Conservation (phyloP, 176 grass and related monocot genomes). For the Rhynchospora pubera region DNA sequence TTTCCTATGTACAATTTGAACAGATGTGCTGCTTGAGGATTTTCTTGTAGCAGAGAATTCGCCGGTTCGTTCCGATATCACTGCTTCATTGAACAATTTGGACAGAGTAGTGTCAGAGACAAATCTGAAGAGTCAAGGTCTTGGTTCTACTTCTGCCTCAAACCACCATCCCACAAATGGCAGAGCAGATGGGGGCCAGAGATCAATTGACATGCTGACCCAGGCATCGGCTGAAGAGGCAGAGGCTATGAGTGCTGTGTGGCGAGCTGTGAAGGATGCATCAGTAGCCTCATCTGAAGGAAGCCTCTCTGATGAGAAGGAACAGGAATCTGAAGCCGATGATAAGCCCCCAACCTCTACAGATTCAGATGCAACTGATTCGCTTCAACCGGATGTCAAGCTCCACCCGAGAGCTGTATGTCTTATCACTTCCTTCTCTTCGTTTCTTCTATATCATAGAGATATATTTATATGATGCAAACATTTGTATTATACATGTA, state of each 20-base stretch:
- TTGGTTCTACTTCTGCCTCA: constrained; percentile 38
- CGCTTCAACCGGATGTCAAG: constrained; percentile 73
- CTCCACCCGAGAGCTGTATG: constrained; percentile 89
- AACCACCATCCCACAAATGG: constrained; percentile 48
- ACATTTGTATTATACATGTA: background rate
- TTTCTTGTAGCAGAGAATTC: constrained; percentile 94
- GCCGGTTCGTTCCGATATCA: constrained; percentile 64
- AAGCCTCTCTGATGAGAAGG: constrained; percentile 80
- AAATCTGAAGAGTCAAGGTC: constrained; percentile 36
- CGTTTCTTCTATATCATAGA: constrained; percentile 5
- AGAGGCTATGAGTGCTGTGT: constrained; percentile 92
- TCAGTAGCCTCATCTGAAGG: constrained; percentile 75
- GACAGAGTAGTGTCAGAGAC: constrained; percentile 43
- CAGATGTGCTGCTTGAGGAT: constrained; percentile 88
- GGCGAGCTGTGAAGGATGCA: constrained; percentile 88
- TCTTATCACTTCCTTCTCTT: constrained; percentile 22
- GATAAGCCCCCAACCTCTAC: constrained; percentile 52
- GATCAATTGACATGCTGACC: constrained; percentile 90
- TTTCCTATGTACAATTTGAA: constrained; percentile 21
- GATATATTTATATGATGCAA: constrained; percentile 11
- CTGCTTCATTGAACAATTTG: constrained; percentile 41
- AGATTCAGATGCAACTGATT: constrained; percentile 49
- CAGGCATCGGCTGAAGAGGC: constrained; percentile 90
- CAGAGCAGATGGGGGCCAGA: constrained; percentile 54
- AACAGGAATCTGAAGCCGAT: constrained; percentile 55